A percentile compares a stretch with the other conserved stretches of the same genome.
These are phyloP conservation scores for Annulohypoxylon stygium DNA, from an alignment of 495 filamentous ascomycete species.

Conservation along the genomic window DNA sequence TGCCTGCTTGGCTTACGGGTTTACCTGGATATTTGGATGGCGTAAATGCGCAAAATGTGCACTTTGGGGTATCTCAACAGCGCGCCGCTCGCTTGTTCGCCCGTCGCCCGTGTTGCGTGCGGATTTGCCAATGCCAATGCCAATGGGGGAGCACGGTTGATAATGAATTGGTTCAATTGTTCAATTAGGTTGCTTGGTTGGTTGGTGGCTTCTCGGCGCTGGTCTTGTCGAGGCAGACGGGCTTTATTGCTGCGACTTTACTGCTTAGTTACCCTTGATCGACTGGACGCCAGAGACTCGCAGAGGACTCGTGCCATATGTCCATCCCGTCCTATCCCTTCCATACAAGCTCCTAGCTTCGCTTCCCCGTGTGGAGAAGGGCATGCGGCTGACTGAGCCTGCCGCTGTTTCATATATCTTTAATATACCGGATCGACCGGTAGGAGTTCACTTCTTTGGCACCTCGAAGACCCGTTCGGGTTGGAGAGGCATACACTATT, in stretches of 20 bases:
- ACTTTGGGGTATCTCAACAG: constrained; percentile 43
- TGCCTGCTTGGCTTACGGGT: constrained; percentile 32
- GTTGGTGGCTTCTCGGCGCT: not conserved
- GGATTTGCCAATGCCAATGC: constrained; percentile 34
- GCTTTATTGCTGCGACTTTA: not conserved
- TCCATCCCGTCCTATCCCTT: constrained; percentile 7
- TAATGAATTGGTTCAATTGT: constrained; percentile 40
- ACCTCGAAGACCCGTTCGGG: not conserved
- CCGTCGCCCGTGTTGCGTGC: not conserved
- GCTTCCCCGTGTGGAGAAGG: constrained; percentile 16
- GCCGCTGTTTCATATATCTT: constrained; percentile 32
- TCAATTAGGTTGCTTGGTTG: constrained; percentile 38
- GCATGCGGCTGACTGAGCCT: constrained; percentile 39
- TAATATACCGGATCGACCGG: constrained; percentile 34
- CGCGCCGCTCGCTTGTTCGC: constrained; percentile 18
- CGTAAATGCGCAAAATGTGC: constrained; percentile 23
- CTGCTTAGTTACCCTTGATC: not conserved
- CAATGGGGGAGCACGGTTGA: not conserved
- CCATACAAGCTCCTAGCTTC: not conserved
- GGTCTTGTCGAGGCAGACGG: constrained; percentile 30
- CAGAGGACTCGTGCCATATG: not conserved
- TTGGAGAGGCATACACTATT: constrained; percentile 9
- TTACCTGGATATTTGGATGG: constrained; percentile 24
- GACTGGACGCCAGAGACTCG: not conserved
- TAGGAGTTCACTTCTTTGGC: not conserved